A percentile compares a stretch with the other conserved stretches of the same genome.
phyloP scores from a whole-genome alignment of 176 grass and related monocot species.

The Carex myosuroides region DNA sequence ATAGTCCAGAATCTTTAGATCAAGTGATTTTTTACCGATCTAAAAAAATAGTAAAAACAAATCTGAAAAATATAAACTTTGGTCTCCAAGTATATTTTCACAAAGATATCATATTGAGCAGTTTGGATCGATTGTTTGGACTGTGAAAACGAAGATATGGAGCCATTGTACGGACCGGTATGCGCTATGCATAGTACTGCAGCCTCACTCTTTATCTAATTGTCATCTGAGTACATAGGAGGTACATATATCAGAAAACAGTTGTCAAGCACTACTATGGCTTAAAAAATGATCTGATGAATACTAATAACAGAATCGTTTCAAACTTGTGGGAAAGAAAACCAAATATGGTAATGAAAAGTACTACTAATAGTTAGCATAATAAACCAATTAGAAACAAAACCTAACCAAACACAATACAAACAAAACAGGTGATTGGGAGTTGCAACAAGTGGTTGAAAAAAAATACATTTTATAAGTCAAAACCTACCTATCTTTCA shows the following conservation, averaged over 20 bases:
- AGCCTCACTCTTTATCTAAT: background rate
- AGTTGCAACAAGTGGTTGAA: background rate
- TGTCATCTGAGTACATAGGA: background rate
- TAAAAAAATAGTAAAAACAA: too few species aligned
- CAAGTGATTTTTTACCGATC: too few species aligned
- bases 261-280: background rate
- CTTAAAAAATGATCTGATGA: background rate
- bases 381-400: background rate
- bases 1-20: too few species aligned
- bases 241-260: background rate
- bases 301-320: background rate
- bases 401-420: background rate
- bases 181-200: too few species aligned
- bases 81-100: too few species aligned
- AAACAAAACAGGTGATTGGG: background rate
- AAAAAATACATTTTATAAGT: background rate
- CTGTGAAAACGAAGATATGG: too few species aligned
- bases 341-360: background rate
- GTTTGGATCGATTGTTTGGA: too few species aligned
- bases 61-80: too few species aligned
- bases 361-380: conserved; percentile 1
- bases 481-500: background rate
- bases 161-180: too few species aligned
- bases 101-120: too few species aligned
- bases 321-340: background rate